Conservation (phyloP, 2,329 filamentous ascomycete genomes). For the Aspergillus felis region DNA sequence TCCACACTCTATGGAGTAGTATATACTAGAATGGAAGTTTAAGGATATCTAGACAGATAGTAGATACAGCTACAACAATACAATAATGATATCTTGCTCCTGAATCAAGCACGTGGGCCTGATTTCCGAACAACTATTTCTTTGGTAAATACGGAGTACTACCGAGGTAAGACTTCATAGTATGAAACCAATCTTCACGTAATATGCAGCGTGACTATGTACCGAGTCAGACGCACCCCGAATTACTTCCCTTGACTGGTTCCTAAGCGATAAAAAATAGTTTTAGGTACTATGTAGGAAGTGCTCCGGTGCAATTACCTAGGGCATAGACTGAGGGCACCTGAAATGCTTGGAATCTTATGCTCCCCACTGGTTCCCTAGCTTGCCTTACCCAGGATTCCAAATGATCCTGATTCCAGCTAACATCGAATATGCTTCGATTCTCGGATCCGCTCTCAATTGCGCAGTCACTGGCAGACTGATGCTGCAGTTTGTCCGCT, state of each 20-base stretch:
- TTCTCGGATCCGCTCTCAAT: neutral
- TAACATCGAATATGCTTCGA: no score
- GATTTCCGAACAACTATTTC: neutral
- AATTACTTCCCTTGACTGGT: neutral
- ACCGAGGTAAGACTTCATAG: neutral
- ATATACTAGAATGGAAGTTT: no score
- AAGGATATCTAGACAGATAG: neutral
- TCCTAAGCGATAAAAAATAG: no score
- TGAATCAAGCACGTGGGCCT: neutral
- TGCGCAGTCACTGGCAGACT: neutral
- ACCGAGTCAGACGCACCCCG: no score
- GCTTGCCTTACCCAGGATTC: neutral
- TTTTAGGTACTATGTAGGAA: no score
- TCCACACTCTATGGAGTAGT: neutral
- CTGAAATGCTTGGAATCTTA: neutral
- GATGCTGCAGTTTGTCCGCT: neutral
- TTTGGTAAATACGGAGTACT: neutral
- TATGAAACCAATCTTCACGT: neutral
- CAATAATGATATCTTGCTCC: neutral
- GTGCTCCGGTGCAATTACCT: neutral
- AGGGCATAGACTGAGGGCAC: no score
- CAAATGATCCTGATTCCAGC: neutral
- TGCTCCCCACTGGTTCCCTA: neutral
- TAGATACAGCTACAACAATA: neutral
- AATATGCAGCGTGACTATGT: no score